phyloP scores from a whole-genome alignment of 2,329 filamentous ascomycete genomes.

The Myriosclerotinia scirpicola region DNA sequence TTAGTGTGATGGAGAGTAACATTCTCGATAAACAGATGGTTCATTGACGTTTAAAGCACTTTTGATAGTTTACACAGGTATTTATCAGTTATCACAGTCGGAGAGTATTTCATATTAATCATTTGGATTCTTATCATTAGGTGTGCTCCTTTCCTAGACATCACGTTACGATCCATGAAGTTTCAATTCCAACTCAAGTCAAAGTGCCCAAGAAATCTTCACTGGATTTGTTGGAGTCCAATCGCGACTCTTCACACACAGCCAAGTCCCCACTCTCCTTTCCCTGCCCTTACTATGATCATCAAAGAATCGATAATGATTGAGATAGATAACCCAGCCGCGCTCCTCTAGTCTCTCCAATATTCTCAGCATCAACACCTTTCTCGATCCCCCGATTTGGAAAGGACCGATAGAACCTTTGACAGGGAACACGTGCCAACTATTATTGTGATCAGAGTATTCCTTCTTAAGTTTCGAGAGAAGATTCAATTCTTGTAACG shows the following conservation, averaged over 20 bases:
- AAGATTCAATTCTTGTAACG: constrained; percentile 16
- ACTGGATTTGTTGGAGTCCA: constrained; percentile 18
- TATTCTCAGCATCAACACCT: constrained; percentile 11
- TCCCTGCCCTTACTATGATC: neutral
- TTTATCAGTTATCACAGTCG: neutral
- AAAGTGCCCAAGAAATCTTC: constrained; percentile 4
- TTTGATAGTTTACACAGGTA: neutral
- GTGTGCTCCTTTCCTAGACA: neutral
- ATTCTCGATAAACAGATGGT: too few species aligned
- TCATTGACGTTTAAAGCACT: too few species aligned
- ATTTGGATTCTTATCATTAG: neutral
- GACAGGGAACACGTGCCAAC: neutral
- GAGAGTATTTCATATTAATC: neutral
- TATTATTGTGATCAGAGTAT: neutral
- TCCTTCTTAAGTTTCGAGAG: neutral
- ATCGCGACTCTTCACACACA: constrained; percentile 17
- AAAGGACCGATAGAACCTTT: neutral
- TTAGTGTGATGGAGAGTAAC: too few species aligned
- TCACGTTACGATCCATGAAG: neutral
- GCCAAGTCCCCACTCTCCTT: constrained; percentile 12
- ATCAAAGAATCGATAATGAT: neutral
- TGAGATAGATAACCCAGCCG: constrained; percentile 12
- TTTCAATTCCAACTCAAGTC: neutral
- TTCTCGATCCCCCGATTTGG: neutral
- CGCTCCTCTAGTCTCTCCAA: constrained; percentile 21